Conservation (phyloP, 148 eudicot species). For the Amaranthus hypochondriacus region DNA sequence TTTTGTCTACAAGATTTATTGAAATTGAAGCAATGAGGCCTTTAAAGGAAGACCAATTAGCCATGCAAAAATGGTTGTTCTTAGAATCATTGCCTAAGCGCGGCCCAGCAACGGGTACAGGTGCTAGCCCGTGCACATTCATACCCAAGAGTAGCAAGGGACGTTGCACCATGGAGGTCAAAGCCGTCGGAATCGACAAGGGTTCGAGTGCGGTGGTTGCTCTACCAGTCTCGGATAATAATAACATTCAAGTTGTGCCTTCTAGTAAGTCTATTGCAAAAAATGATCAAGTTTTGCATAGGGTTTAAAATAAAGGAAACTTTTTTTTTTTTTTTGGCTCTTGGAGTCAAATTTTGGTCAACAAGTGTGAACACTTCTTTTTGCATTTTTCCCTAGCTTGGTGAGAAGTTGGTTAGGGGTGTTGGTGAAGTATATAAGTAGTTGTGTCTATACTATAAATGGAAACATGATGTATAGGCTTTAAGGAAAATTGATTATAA, state of each 20-base stretch:
- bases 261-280: neutral
- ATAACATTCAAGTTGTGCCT: neutral
- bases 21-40: constrained; percentile 24
- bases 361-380: too few species aligned
- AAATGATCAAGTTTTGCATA: neutral
- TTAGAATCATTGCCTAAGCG: constrained; percentile 22
- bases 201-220: neutral
- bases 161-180: constrained; percentile 19
- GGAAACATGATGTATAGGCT: too few species aligned
- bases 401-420: too few species aligned
- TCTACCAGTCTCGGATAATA: neutral
- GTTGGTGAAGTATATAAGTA: too few species aligned
- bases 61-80: constrained; percentile 5
- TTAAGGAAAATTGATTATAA: too few species aligned
- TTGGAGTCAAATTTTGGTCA: too few species aligned
- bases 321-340: neutral
- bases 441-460: too few species aligned
- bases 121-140: constrained; percentile 25
- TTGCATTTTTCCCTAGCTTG: too few species aligned
- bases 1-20: constrained; percentile 6
- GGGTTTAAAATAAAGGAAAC: neutral
- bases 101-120: constrained; percentile 6
- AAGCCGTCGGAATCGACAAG: constrained; percentile 5
- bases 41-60: constrained; percentile 13
- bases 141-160: constrained; percentile 23